These are phyloP conservation scores for Saccharomyces hybrid DNA, from an alignment of 1,139 yeast genomes.

Conservation along the genomic window DNA sequence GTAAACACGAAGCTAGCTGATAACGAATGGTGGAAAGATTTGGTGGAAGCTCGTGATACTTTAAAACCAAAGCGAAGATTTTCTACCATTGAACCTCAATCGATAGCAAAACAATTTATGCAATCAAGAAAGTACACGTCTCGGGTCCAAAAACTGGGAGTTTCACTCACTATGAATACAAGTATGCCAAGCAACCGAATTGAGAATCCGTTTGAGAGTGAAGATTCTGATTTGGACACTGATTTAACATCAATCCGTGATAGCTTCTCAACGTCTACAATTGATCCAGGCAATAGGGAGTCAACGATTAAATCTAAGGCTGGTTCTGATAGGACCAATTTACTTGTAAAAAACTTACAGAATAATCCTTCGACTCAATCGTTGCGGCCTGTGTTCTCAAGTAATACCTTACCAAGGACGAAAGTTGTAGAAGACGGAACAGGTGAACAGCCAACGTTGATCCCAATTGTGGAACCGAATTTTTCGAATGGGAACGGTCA, in stretches of 20 bases:
- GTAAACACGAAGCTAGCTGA: constrained; percentile 34
- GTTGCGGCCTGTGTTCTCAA: constrained; percentile 62
- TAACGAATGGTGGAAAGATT: constrained; percentile 60
- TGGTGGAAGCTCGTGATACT: constrained; percentile 48
- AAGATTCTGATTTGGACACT: constrained; percentile 21
- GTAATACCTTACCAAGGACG: constrained; percentile 71
- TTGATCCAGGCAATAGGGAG: not conserved
- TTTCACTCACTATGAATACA: constrained; percentile 67
- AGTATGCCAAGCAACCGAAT: constrained; percentile 33
- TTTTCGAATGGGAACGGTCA: constrained; percentile 7
- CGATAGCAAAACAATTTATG: constrained; percentile 10
- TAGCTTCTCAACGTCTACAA: not conserved
- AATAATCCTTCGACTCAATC: constrained; percentile 9
- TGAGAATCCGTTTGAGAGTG: constrained; percentile 12
- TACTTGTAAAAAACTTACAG: not conserved
- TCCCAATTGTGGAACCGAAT: constrained; percentile 39
- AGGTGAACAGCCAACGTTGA: constrained; percentile 51
- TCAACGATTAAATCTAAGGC: not conserved
- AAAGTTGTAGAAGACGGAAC: constrained; percentile 61
- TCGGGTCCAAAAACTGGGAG: constrained; percentile 62
- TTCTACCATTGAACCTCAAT: constrained; percentile 16
- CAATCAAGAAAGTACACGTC: constrained; percentile 34
- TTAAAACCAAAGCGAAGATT: constrained; percentile 24
- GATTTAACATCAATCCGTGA: constrained; percentile 12
- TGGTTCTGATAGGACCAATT: not conserved